Conservation (phyloP, 306 rosid species). For the Medicago lupulina region DNA sequence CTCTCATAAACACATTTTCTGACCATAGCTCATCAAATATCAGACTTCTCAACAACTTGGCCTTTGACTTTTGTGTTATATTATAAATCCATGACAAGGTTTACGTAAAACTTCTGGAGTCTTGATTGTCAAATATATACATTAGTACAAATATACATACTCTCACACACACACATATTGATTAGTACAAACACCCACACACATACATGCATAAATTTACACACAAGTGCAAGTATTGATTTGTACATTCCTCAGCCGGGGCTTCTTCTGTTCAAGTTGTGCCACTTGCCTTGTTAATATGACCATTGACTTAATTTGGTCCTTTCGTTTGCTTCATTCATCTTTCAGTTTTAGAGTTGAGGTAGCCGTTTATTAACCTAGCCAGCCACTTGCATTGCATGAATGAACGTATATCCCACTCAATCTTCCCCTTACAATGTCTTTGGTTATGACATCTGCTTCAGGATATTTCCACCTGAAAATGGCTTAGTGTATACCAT, state of each 20-base stretch:
- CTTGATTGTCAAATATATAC: neutral
- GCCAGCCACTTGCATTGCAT: neutral
- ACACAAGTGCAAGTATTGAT: neutral
- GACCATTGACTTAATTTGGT: neutral
- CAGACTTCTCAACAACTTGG: no score
- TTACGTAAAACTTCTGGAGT: neutral
- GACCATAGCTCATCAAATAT: no score
- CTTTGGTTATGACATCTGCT: no score
- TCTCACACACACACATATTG: neutral
- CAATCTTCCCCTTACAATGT: no score
- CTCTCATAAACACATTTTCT: no score
- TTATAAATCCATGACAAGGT: no score
- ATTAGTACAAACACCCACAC: neutral
- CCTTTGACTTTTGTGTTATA: no score
- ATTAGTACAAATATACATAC: no score
- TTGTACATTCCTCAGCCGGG: neutral
- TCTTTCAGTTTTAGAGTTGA: neutral
- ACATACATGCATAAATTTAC: neutral
- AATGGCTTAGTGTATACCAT: no score
- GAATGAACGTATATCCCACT: no score
- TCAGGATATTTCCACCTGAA: neutral
- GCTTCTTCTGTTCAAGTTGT: neutral
- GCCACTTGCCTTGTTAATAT: neutral
- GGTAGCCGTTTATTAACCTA: neutral
- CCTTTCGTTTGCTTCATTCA: neutral